Evolutionary conservation across 257 asterid genomes (phyloP).

Genomic region (Gentiana straminea): DNA sequence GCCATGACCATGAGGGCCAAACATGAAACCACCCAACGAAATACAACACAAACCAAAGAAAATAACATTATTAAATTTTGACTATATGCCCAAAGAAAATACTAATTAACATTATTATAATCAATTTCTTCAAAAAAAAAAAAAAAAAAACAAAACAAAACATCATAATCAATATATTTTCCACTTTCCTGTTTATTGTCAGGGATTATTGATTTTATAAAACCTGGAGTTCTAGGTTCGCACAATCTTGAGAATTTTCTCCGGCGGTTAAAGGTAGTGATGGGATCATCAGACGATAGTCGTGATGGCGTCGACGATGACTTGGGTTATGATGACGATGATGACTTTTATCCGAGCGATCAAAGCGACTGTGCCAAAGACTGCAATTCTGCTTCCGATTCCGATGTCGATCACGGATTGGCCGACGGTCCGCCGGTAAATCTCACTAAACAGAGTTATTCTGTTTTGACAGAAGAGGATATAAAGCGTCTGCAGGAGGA

Average conservation of each 20-base stretch:
- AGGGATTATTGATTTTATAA: not conserved
- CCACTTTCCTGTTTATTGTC: too few species aligned
- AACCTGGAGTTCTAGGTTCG: too few species aligned
- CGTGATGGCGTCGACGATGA: constrained; percentile 9
- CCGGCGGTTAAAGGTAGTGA: not conserved
- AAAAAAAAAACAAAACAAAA: too few species aligned
- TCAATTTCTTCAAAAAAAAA: too few species aligned
- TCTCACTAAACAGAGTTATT: constrained; percentile 5
- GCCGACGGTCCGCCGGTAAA: not conserved
- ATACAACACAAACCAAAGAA: too few species aligned
- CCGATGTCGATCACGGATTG: constrained; percentile 4
- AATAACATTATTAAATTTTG: too few species aligned
- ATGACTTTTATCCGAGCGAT: not conserved
- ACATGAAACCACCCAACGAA: too few species aligned
- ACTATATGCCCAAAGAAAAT: too few species aligned
- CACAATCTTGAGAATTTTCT: not conserved
- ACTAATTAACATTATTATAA: too few species aligned
- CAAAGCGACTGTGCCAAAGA: not conserved
- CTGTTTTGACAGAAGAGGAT: constrained; percentile 14
- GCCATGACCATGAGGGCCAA: too few species aligned
- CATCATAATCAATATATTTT: too few species aligned
- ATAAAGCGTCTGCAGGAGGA: constrained; percentile 20
- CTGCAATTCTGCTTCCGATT: not conserved
- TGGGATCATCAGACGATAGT: not conserved
- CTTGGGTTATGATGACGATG: constrained; percentile 8